Conservation (phyloP, 2,329 filamentous ascomycete species). For the Tricladium varicosporioides region DNA sequence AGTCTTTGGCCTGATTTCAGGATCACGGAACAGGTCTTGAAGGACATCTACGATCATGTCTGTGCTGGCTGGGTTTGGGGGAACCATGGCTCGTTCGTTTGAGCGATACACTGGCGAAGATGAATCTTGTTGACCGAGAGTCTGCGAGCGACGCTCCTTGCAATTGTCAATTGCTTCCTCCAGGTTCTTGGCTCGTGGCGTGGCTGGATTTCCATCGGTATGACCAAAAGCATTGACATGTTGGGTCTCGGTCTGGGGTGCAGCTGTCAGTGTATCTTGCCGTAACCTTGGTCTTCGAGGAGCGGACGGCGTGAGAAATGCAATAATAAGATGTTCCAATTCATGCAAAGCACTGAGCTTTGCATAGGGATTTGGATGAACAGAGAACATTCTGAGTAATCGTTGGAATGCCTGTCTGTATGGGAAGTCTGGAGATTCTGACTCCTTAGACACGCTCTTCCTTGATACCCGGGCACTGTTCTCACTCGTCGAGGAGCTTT, state of each 20-base stretch:
- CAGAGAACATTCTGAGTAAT: conserved; percentile 81
- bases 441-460: conserved; percentile 28
- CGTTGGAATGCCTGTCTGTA: conserved; percentile 78
- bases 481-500: conserved; percentile 31
- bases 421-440: conserved; percentile 59
- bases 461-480: conserved; percentile 14
- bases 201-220: conserved; percentile 22
- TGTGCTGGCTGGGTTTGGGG: conserved; percentile 35
- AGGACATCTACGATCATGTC: conserved; percentile 63
- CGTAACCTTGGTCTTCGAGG: conserved; percentile 32
- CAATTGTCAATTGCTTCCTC: conserved; percentile 70
- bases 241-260: conserved; percentile 47
- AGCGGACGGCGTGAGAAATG: conserved; percentile 61
- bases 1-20: conserved; percentile 71
- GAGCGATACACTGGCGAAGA: conserved; percentile 67
- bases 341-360: conserved; percentile 85
- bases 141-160: conserved; percentile 64
- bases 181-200: conserved; percentile 46
- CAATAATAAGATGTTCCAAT: conserved; percentile 76
- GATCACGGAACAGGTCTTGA: conserved; percentile 64
- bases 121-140: conserved; percentile 46
- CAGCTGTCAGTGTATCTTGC: conserved; percentile 26
- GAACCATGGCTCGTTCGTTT: conserved; percentile 75
- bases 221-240: conserved; percentile 31
- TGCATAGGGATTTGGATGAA: conserved; percentile 80